Evolutionary conservation across 73 alveolate species (phyloP), one percentile per base, ranked within the genome.

Genomic region (Diophrys appendiculata): DNA sequence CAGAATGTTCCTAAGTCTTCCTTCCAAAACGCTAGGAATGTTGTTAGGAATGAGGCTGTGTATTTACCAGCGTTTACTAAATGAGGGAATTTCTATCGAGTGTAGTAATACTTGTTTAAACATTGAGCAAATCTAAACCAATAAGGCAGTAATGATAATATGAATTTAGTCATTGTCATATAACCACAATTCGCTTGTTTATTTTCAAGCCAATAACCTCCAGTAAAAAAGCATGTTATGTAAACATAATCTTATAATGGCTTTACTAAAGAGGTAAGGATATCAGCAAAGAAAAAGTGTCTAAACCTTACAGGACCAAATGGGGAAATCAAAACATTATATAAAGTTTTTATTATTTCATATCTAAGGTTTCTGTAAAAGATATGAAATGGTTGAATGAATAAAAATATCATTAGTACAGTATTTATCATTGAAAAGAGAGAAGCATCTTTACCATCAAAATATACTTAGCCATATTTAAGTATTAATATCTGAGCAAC

Each of bases 11-110:
- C 60, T 43, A 43, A 18, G 60, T 43, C 60, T 43, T 18, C 60
- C 60, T 43, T 43, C n/a, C 5, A 43, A 11, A 18, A 11, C 18
- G n/a, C 60, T 43, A 43, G 60, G 18, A 43, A 18, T 43, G n/a
- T 18, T 11, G 60, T 43, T 43, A 18, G 5, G 18, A 43, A 43
- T 1, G 87, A 70, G n/a, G 88, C 93, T 1, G 82, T 29, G 80
- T 93, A 93, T 73, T 93, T 93, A 29, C 91, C 82, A 56, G 96
- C 94, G 76, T 93, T 93, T 29, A 93, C 92, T 70, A 93, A 80
- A 80, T 93, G 98, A 27, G 98, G 98, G 86, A 93, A 93, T 80
- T 85, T 80, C 68, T 72, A 80, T 76, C 93, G 68, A 1, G 98
- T 93, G 32, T 70, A 79, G 76, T 81, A 90, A 53, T 68, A 83